Percentiles rank a stretch among this genome's conserved stretches.
These are phyloP conservation scores for Flaveria linearis DNA, from an alignment of 129 eudicot species.

Conservation along the genomic window DNA sequence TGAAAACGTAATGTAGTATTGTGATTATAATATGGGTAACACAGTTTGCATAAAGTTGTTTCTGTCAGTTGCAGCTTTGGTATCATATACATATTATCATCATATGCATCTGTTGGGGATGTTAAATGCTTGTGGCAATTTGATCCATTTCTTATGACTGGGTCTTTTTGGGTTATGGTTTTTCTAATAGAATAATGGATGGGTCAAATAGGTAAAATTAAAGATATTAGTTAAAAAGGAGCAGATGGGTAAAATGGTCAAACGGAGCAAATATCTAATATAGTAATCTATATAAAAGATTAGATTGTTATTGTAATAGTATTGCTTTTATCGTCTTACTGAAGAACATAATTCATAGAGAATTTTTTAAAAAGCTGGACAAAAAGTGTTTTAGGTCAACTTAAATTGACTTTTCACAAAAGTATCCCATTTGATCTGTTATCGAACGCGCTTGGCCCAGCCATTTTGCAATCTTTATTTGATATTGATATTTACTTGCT, in stretches of 20 bases:
- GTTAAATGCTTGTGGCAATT: neutral
- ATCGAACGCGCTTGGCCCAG: neutral
- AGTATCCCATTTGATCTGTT: neutral
- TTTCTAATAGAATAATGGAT: neutral
- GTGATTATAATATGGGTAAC: too few relatives aligned
- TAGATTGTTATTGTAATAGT: too few relatives aligned
- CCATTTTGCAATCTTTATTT: neutral
- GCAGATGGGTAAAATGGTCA: neutral
- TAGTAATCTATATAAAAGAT: too few relatives aligned
- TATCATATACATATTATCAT: neutral
- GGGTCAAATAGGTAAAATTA: neutral
- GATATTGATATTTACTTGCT: neutral
- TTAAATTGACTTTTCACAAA: neutral
- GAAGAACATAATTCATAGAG: neutral
- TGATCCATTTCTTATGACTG: neutral
- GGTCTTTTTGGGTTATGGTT: neutral
- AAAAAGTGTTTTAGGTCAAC: neutral
- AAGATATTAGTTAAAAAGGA: neutral
- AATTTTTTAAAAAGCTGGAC: neutral
- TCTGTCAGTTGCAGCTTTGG: neutral
- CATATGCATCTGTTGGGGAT: neutral
- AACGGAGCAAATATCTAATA: neutral
- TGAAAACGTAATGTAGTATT: too few relatives aligned
- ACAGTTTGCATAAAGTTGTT: too few relatives aligned
- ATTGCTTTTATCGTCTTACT: neutral